A percentile compares a stretch with the other conserved stretches of the same genome.
Evolutionary conservation across 2,329 filamentous ascomycete genomes (phyloP).

Genomic region (Epichloe elymi): DNA sequence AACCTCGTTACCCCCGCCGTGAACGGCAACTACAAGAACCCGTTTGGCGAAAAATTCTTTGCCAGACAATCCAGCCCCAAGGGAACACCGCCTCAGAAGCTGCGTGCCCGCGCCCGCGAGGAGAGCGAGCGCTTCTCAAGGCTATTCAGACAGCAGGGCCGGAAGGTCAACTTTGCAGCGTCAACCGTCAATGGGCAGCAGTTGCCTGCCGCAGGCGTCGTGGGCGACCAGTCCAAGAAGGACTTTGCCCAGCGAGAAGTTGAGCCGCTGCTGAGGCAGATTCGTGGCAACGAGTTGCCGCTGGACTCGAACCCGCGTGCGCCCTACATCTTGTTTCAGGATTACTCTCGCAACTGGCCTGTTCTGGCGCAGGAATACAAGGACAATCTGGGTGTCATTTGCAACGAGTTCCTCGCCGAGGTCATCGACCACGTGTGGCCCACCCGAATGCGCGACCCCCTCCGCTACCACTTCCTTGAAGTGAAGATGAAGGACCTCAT

Average conservation of each 20-base stretch:
- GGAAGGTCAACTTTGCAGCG: conserved; percentile 31
- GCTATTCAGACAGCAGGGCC: conserved; percentile 35
- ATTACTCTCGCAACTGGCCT: conserved; percentile 39
- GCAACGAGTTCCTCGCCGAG: conserved; percentile 39
- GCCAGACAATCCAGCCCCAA: conserved; percentile 33
- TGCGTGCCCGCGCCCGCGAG: conserved; percentile 36
- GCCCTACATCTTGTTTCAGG: conserved; percentile 40
- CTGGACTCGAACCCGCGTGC: conserved; percentile 39
- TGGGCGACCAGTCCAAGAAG: conserved; percentile 28
- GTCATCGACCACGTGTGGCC: conserved; percentile 39
- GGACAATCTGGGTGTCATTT: conserved; percentile 39
- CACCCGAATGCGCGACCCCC: conserved; percentile 35
- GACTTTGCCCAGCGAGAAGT: conserved; percentile 36
- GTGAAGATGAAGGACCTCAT: conserved; percentile 33
- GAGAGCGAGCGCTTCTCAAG: conserved; percentile 37
- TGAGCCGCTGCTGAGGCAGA: conserved; percentile 34
- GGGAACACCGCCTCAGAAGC: conserved; percentile 37
- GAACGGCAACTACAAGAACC: conserved; percentile 43
- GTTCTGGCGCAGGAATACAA: conserved; percentile 39
- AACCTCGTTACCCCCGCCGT: conserved; percentile 40
- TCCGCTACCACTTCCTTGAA: conserved; percentile 35
- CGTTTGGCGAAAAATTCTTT: conserved; percentile 38
- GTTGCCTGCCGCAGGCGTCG: conserved; percentile 17
- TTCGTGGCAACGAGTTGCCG: conserved; percentile 38
- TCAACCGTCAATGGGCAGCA: conserved; percentile 4